Conservation (phyloP, 208 protist species). For the Wallacemonas sp. region DNA sequence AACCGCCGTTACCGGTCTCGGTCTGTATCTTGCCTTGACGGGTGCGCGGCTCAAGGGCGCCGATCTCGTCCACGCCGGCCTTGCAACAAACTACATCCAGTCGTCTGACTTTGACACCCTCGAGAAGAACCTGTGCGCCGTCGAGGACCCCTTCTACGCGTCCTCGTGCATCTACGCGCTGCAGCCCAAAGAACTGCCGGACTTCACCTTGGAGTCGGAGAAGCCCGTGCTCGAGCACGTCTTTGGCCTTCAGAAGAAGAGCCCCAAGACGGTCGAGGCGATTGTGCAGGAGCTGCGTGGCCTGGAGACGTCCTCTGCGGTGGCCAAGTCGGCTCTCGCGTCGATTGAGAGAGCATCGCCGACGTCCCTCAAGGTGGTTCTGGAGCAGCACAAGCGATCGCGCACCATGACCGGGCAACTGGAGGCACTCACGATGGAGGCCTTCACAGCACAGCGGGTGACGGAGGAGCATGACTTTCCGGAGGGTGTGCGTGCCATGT, state of each 20-base stretch:
- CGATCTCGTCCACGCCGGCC: slow-evolving; percentile 55
- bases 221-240: slow-evolving; percentile 32
- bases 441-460: slow-evolving; percentile 34
- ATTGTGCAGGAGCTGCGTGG: slow-evolving; percentile 36
- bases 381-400: slow-evolving; percentile 40
- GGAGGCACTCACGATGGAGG: slow-evolving; percentile 30
- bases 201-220: slow-evolving; percentile 46
- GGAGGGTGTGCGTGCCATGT: slow-evolving; percentile 43
- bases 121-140: slow-evolving; percentile 24
- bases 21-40: slow-evolving; percentile 73
- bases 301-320: slow-evolving; percentile 31
- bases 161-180: slow-evolving; percentile 30
- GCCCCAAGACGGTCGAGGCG: slow-evolving; percentile 34
- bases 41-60: slow-evolving; percentile 62
- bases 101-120: slow-evolving; percentile 24
- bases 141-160: slow-evolving; percentile 23
- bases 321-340: slow-evolving; percentile 22
- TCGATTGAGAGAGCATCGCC: slow-evolving; percentile 36
- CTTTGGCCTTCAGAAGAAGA: slow-evolving; percentile 35
- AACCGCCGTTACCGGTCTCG: slow-evolving; percentile 29
- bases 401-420: slow-evolving; percentile 8
- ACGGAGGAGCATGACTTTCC: slow-evolving; percentile 38
- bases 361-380: slow-evolving; percentile 47
- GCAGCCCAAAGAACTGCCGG: slow-evolving; percentile 27
- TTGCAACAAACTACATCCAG: slow-evolving; percentile 74